Conservation (phyloP, 495 filamentous ascomycete species). For the Xylaria curta region DNA sequence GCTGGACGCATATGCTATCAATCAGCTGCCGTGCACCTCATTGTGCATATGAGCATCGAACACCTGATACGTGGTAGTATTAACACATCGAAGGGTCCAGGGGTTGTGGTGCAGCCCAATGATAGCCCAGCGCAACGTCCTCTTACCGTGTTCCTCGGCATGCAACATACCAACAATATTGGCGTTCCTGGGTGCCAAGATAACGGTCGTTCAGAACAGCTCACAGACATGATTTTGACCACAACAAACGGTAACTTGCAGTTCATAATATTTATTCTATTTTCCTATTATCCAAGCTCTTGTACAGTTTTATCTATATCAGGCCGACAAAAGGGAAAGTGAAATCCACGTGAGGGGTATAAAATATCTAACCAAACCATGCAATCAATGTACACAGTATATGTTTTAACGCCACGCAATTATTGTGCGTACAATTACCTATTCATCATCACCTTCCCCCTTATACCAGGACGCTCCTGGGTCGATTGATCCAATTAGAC, state of each 20-base stretch:
- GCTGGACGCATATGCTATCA: neutral
- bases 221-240: neutral
- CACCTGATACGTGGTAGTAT: neutral
- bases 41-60: neutral
- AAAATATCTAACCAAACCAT: neutral
- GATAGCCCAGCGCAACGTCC: neutral
- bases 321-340: neutral
- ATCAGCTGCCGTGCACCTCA: neutral
- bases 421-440: neutral
- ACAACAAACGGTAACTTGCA: neutral
- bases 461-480: neutral
- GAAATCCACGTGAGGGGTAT: neutral
- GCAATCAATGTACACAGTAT: neutral
- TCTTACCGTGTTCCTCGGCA: neutral
- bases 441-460: neutral
- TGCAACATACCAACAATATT: too few relatives aligned
- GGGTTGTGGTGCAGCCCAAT: neutral
- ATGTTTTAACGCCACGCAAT: neutral
- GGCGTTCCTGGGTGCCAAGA: too few relatives aligned
- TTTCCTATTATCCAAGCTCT: neutral
- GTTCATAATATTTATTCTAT: neutral
- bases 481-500: constrained; percentile 14
- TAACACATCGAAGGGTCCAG: neutral
- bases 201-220: too few relatives aligned
- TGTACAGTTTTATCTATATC: neutral